Percentiles rank a stretch among this genome's conserved stretches.
Conservation (phyloP, 2,329 filamentous ascomycete species). For the Fusarium papillatum region DNA sequence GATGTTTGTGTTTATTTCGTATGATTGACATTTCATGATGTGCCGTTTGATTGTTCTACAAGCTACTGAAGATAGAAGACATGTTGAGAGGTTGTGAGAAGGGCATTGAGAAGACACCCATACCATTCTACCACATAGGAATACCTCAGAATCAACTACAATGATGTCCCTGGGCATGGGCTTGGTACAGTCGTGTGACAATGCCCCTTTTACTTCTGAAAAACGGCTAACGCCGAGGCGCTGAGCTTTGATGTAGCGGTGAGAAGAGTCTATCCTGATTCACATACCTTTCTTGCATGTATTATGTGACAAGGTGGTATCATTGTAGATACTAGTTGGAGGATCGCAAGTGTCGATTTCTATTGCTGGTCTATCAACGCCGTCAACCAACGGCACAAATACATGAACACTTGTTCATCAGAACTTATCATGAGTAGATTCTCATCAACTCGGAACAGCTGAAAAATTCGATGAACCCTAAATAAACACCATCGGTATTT, state of each 20-base stretch:
- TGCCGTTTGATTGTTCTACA: neutral
- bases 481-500: constrained; percentile 23
- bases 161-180: neutral
- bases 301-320: neutral
- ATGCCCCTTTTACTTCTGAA: neutral
- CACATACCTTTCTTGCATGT: neutral
- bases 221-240: constrained; percentile 27
- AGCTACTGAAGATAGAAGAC: neutral
- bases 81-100: neutral
- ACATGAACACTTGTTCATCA: neutral
- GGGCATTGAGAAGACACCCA: neutral
- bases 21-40: neutral
- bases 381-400: neutral
- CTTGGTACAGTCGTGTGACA: neutral
- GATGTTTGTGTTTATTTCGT: constrained; percentile 17
- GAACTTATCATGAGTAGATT: neutral
- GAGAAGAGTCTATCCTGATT: constrained; percentile 20
- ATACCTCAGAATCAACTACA: neutral
- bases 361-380: neutral
- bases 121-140: neutral
- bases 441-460: neutral
- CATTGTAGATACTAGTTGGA: neutral
- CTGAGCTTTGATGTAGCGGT: constrained; percentile 1
- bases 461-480: constrained; percentile 1
- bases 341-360: neutral